Evolutionary conservation across 768 basidiomycete genomes (phyloP), one percentile per base, ranked within the genome.

Genomic region (Mycena polygramma): DNA sequence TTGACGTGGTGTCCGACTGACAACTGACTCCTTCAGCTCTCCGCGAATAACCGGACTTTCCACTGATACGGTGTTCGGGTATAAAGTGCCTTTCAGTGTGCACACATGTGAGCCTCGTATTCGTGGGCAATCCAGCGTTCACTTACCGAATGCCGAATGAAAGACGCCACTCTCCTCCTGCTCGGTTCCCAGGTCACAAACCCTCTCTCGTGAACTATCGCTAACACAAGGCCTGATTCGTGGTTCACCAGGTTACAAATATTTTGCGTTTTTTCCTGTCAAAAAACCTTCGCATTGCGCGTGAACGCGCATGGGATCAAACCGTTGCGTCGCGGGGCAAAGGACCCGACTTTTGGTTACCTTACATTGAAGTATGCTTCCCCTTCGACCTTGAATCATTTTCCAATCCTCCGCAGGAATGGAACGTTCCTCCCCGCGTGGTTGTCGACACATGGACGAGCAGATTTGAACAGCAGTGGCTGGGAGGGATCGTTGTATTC

Each of bases 311-410:
- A 14, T 94, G 91, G 88, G 91, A 88, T 22, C 92, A 96, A 77
- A 97, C 95, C 0, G 90, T 97, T 36, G 81, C 86, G 8, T 97
- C 95, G 7, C 89, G 96, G 1, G 92, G 92, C 15, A 97, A 97
- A 74, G 90, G 91, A 0, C 82, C 86, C 0, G 90, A 93, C 11
- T 97, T 97, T 82, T 98, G 95, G 94, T 45, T 58, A 14, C 72
- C 72, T 14, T 73, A 73, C 37, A 58, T 73, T 10, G 72, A 73
- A 51, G 72, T 37, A 55, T 46, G 45, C 35, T 2, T 13, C 36
- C 46, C 7, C 11, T 57, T 17, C 15, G 13, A 26, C 9, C 17
- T 6, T 13, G 5, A 24, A 39, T 49, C 9, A 30, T n/a, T 7
- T 51, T 35, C 17, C 84, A 86, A 68, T 89, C 90, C 0, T 95